Evolutionary conservation across 2,329 filamentous ascomycete genomes (phyloP), one percentile per base, ranked within the genome.

Genomic region (Aspergillus hortae): DNA sequence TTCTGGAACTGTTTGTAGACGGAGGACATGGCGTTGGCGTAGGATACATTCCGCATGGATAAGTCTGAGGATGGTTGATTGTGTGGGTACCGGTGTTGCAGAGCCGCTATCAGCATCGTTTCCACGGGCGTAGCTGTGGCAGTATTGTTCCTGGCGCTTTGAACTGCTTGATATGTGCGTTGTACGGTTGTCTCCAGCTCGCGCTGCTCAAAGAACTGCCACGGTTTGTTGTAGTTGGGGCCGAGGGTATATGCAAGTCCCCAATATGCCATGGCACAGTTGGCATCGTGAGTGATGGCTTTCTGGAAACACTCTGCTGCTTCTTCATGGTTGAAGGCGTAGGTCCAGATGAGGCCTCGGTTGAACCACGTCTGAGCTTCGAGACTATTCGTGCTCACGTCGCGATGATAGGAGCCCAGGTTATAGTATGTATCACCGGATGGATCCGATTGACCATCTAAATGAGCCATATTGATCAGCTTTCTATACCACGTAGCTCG

Each of bases 171-270:
- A 49, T 78, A 73, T 4, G 80, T 80, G 27, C 74, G 71, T 38
- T 71, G 63, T 6, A 87, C 72, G 0, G 77, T 58, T 1, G 32
- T 67, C 10, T 74, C 67, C 4, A 86, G 72, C 57, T 91, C 88
- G 0, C 73, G 68, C 1, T 77, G 69, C 49, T 87, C 86, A 57
- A 91, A 90, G 21, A 83, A 77, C 25, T 83, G 80, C 89, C 89
- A 91, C 0, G 88, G 84, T 62, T 91, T 90, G 72, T 92, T 89
- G 68, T 88, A 87, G 63, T 92, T 91, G 3, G 89, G 88, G 0
- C 88, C 89, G 0, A 88, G 71, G 1, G 85, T 77, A 64, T 88
- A 91, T 0, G 88, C 69, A 4, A 74, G 57, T 1, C 71, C 71
- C 71, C 71, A 74, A 52, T 72, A 68, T 6, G 71, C 71, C 62